These are phyloP conservation scores for Tetracladium marchalianum DNA, from an alignment of 495 filamentous ascomycete species.

Conservation along the genomic window DNA sequence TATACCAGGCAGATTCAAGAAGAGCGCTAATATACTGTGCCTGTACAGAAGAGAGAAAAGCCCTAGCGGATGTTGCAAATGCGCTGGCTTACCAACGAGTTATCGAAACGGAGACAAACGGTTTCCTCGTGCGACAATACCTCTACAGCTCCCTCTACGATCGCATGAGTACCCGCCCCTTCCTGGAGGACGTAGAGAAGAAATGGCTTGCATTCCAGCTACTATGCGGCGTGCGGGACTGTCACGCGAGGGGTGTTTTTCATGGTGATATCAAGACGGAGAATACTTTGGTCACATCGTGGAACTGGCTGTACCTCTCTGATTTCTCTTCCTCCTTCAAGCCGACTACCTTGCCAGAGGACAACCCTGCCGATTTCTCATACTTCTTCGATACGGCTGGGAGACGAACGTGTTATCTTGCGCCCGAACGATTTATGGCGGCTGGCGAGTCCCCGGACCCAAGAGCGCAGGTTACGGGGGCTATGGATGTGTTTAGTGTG, in stretches of 20 bases:
- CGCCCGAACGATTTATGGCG: conserved; percentile 81
- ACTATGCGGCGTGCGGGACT: conserved; percentile 85
- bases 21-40: neutral
- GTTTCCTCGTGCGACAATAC: conserved; percentile 92
- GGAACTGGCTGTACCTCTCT: conserved; percentile 98
- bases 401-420: conserved; percentile 88
- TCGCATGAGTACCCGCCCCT: conserved; percentile 91
- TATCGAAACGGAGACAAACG: conserved; percentile 80
- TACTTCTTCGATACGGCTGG: conserved; percentile 96
- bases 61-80: conserved; percentile 78
- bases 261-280: conserved; percentile 99
- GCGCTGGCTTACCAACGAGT: conserved; percentile 83
- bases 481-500: conserved; percentile 98
- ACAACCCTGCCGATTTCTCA: conserved; percentile 94
- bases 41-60: conserved; percentile 72
- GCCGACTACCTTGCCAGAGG: conserved; percentile 86
- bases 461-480: conserved; percentile 68
- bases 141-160: conserved; percentile 96
- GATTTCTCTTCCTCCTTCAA: conserved; percentile 97
- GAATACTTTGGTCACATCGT: conserved; percentile 92
- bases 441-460: conserved; percentile 49
- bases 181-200: conserved; percentile 95
- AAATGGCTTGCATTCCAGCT: conserved; percentile 98
- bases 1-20: neutral
- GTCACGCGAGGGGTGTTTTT: conserved; percentile 80